Conservation (phyloP, 176 grass and related monocot genomes). For the Luzula sylvatica region DNA sequence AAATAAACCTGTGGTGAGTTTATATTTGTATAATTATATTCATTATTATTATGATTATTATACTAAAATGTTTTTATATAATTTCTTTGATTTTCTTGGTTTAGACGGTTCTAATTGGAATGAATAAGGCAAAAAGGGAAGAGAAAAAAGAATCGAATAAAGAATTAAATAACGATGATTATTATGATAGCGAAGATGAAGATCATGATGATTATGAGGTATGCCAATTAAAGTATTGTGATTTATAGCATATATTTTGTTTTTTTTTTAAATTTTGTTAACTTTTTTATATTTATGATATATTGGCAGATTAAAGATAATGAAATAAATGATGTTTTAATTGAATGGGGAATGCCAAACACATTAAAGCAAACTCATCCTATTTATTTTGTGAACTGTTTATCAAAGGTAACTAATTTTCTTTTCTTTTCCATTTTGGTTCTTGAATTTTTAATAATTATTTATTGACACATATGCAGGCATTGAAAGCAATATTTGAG, state of each 20-base stretch:
- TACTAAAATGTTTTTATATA: neutral
- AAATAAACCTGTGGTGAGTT: conserved; percentile 71
- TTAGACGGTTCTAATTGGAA: conserved; percentile 83
- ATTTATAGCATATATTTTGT: conserved; percentile 1
- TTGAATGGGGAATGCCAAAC: conserved; percentile 90
- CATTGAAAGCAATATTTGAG: neutral
- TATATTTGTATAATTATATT: conserved; percentile 1
- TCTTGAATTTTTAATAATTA: neutral
- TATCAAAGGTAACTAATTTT: conserved; percentile 49
- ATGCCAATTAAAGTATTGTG: conserved; percentile 17
- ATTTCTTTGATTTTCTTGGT: conserved; percentile 23
- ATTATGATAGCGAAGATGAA: conserved; percentile 25
- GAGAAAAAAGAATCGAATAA: conserved; percentile 33
- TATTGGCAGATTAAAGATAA: conserved; percentile 58
- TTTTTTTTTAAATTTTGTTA: conserved; percentile 9
- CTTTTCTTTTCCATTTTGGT: neutral
- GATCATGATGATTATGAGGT: conserved; percentile 56
- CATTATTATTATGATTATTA: conserved; percentile 9
- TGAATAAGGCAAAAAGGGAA: conserved; percentile 35
- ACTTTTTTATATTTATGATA: conserved; percentile 20
- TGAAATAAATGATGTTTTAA: conserved; percentile 84
- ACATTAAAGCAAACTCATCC: conserved; percentile 72
- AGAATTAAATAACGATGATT: conserved; percentile 32
- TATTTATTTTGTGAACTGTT: conserved; percentile 83
- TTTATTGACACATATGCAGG: neutral